A percentile compares a stretch with the other conserved stretches of the same genome.
These are phyloP conservation scores for Simmondsia chinensis DNA, from an alignment of 148 eudicot genomes.

Conservation along the genomic window DNA sequence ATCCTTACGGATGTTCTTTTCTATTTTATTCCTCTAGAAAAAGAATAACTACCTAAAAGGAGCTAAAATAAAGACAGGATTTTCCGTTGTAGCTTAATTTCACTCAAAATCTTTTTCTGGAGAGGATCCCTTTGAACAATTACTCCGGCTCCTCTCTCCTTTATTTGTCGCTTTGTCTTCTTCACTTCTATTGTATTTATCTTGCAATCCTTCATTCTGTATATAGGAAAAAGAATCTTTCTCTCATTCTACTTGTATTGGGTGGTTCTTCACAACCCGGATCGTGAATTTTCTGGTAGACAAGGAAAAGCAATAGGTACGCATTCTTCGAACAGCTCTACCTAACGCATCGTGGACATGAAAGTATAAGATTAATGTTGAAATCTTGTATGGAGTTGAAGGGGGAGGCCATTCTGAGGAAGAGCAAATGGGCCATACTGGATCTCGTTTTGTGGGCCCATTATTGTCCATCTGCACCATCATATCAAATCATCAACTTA, in stretches of 20 bases:
- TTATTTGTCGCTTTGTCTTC: background rate
- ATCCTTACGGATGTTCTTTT: constrained; percentile 10
- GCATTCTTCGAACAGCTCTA: too few relatives aligned
- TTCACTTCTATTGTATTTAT: background rate
- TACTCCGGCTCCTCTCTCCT: constrained; percentile 13
- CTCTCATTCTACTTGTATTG: too few relatives aligned
- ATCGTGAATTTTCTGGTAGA: too few relatives aligned
- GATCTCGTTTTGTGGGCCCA: constrained; percentile 40
- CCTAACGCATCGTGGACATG: too few relatives aligned
- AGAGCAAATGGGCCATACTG: constrained; percentile 54
- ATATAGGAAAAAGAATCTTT: too few relatives aligned
- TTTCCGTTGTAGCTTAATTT: background rate
- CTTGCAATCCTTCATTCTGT: background rate
- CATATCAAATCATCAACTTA: too few relatives aligned
- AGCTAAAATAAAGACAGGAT: background rate
- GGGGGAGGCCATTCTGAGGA: constrained; percentile 45
- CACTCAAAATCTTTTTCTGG: constrained; percentile 10
- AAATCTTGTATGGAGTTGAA: constrained; percentile 20
- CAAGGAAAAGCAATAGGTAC: too few relatives aligned
- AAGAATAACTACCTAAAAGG: constrained; percentile 1
- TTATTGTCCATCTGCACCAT: constrained; percentile 37
- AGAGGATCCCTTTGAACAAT: constrained; percentile 20
- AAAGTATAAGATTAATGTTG: too few relatives aligned
- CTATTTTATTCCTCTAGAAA: background rate
- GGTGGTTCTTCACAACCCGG: too few relatives aligned